Percentiles rank a stretch among this genome's conserved stretches.
Conservation (phyloP, 495 filamentous ascomycete genomes). For the Lasiosphaeria hispida region DNA sequence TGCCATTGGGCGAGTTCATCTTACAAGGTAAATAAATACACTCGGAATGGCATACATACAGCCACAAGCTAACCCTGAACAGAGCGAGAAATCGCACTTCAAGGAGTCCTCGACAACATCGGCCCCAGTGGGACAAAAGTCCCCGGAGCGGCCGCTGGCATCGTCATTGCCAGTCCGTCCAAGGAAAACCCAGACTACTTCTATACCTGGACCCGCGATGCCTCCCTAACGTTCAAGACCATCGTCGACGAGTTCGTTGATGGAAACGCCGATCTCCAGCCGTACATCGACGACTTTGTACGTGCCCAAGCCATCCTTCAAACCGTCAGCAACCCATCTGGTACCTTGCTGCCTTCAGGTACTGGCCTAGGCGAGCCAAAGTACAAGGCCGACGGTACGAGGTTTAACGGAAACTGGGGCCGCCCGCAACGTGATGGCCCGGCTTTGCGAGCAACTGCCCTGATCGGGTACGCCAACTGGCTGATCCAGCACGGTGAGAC, state of each 20-base stretch:
- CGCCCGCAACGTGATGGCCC: conserved; percentile 69
- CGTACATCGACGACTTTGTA: conserved; percentile 56
- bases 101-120: conserved; percentile 56
- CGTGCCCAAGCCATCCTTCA: conserved; percentile 56
- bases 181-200: conserved; percentile 54
- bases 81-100: conserved; percentile 49
- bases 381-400: conserved; percentile 34
- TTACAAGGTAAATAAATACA: conserved; percentile 24
- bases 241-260: conserved; percentile 58
- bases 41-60: neutral
- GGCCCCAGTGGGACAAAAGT: conserved; percentile 50
- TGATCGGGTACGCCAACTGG: conserved; percentile 43
- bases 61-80: neutral
- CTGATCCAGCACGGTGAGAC: conserved; percentile 42
- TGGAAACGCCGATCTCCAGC: conserved; percentile 46
- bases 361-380: conserved; percentile 55
- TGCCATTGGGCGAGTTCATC: conserved; percentile 51
- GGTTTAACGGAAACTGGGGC: conserved; percentile 28
- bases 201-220: conserved; percentile 68
- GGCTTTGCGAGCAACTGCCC: conserved; percentile 59
- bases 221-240: conserved; percentile 58
- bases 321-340: conserved; percentile 57
- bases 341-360: conserved; percentile 41
- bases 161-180: conserved; percentile 61
- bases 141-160: conserved; percentile 44